Evolutionary conservation across 768 basidiomycete genomes (phyloP), one percentile per base, ranked within the genome.

Genomic region (Phaeotremella skinneri): DNA sequence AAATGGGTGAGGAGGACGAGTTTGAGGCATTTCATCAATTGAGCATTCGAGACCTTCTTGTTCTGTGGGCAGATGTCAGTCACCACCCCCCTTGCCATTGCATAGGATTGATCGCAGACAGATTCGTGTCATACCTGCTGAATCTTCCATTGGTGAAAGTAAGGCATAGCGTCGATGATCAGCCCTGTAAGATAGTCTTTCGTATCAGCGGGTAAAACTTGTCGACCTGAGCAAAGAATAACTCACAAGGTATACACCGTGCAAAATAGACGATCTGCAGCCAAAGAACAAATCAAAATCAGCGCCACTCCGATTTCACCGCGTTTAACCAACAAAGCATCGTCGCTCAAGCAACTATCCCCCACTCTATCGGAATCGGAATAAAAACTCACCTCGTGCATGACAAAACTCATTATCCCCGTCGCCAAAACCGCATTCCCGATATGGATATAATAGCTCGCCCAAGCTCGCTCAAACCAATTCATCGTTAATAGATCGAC

Each of bases 11-110:
- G 85, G 2, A 99, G 82, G 29, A 99, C 94, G 61, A 85, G 85
- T 80, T 91, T 94, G 32, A 91, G 94, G 80, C 93, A 98, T 47
- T 89, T 86, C 91, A 91, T 94, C 77, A 97, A 91, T 73, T 97
- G 89, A 58, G 81, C 79, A 0, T 84, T 59, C 3, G 90, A 85
- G 4, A 92, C 91, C 2, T 89, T 68, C 77, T 97, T 98, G 63
- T 64, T 69, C 70, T 79, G 65, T 2, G 30, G 13, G 26, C 16
- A 20, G 50, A 49, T n/a, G n/a, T n/a, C n/a, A n/a, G n/a, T n/a
- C n/a, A n/a, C n/a, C n/a, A n/a, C n/a, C n/a, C n/a, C n/a, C n/a
- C n/a, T n/a, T n/a, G n/a, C n/a, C n/a, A n/a, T n/a, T n/a, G n/a
- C n/a, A n/a, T n/a, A n/a, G n/a, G n/a, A 20, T 20, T 20, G 14